Conservation (phyloP, 352 stramenopile species). For the Globisporangium parvum region DNA sequence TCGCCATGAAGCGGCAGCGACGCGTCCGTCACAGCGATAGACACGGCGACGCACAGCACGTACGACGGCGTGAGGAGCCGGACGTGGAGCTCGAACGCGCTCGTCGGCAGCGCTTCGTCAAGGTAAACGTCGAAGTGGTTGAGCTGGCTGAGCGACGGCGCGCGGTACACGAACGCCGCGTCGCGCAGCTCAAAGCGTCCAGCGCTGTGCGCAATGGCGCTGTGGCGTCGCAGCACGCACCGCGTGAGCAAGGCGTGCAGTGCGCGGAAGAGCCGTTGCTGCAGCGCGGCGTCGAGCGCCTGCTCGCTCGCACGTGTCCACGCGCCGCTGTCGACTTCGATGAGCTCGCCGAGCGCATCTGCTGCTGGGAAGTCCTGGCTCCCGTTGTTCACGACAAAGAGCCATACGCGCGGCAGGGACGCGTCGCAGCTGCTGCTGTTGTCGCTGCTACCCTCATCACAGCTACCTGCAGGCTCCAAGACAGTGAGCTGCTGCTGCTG, state of each 20-base stretch:
- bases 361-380: slow-evolving; percentile 17
- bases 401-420: slow-evolving; percentile 27
- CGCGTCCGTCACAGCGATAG: slow-evolving; percentile 30
- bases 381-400: slow-evolving; percentile 45
- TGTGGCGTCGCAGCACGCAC: slow-evolving; percentile 24
- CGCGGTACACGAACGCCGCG: slow-evolving; percentile 54
- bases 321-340: slow-evolving; percentile 28
- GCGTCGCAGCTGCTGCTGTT: no score
- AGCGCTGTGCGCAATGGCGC: slow-evolving; percentile 34
- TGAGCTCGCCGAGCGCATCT: slow-evolving; percentile 15
- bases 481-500: slow-evolving; percentile 33
- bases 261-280: slow-evolving; percentile 38
- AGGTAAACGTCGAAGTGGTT: slow-evolving; percentile 69
- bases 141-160: slow-evolving; percentile 41
- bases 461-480: background rate
- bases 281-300: slow-evolving; percentile 7
- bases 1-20: background rate
- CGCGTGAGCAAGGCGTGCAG: slow-evolving; percentile 20
- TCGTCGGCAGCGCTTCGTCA: slow-evolving; percentile 36
- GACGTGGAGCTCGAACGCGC: slow-evolving; percentile 48
- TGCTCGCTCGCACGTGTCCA: slow-evolving; percentile 8
- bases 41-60: slow-evolving; percentile 44
- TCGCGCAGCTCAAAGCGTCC: slow-evolving; percentile 46
- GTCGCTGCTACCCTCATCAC: background rate
- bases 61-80: slow-evolving; percentile 34